Conservation (phyloP, 345 rosid species). For the Populus tremula region DNA sequence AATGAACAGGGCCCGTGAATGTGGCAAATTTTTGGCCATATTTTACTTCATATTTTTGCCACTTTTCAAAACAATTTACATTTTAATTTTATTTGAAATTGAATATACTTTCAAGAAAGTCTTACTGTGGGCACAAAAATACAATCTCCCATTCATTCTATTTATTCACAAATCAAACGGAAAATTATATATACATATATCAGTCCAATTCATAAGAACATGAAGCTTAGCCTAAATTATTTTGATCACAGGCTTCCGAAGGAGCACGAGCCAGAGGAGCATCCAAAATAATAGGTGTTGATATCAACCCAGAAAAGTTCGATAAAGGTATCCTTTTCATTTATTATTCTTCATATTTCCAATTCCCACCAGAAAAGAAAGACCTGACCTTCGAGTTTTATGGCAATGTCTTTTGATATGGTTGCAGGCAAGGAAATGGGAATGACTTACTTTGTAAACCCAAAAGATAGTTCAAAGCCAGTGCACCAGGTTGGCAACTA, state of each 20-base stretch:
- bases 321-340: slow-evolving; percentile 34
- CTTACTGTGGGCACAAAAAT: too few species aligned
- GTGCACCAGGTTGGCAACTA: slow-evolving; percentile 30
- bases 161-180: neutral
- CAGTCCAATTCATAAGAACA: too few species aligned
- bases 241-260: slow-evolving; percentile 44
- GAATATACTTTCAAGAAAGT: too few species aligned
- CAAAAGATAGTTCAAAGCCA: slow-evolving; percentile 24
- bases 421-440: slow-evolving; percentile 36
- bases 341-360: neutral
- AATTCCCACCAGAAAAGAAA: neutral
- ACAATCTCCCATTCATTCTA: neutral
- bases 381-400: neutral
- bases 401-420: neutral
- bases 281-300: slow-evolving; percentile 60
- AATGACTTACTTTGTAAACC: slow-evolving; percentile 35
- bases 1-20: too few species aligned
- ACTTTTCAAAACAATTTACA: neutral
- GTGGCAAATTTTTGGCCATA: neutral
- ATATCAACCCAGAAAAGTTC: slow-evolving; percentile 49
- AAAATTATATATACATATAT: too few species aligned
- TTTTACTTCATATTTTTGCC: neutral
- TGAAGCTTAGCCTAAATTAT: too few species aligned
- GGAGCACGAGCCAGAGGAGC: slow-evolving; percentile 68
- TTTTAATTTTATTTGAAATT: neutral